phyloP scores from a whole-genome alignment of 345 rosid species.

The Populus alba region DNA sequence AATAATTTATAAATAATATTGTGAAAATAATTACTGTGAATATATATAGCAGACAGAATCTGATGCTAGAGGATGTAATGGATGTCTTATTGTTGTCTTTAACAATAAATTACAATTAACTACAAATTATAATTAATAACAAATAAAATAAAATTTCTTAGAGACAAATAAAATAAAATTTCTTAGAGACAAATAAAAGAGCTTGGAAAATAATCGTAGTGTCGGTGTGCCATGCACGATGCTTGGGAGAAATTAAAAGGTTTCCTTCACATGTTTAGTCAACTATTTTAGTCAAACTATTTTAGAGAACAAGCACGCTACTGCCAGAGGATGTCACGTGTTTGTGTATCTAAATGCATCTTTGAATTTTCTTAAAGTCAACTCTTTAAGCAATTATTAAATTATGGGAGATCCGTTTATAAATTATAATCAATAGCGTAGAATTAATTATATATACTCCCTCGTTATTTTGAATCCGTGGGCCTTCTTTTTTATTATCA shows the following conservation, averaged over 20 bases:
- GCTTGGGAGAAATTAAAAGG: neutral
- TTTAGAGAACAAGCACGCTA: neutral
- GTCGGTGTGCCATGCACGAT: neutral
- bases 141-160: no score
- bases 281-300: neutral
- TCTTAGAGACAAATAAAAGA: no score
- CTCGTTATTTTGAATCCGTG: no score
- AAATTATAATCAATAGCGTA: neutral
- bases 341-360: neutral
- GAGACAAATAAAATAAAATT: no score
- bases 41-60: neutral
- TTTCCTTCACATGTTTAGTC: neutral
- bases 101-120: no score
- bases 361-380: neutral
- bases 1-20: no score
- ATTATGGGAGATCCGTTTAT: neutral
- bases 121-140: no score
- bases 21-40: no score
- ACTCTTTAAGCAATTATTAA: neutral
- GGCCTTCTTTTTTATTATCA: no score
- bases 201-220: neutral
- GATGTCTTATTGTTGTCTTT: neutral
- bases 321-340: neutral
- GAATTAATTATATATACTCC: no score
- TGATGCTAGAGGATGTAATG: neutral